Conservation (phyloP, 192 early-diverging fungal species). For the Bifiguratus adelaidae region DNA sequence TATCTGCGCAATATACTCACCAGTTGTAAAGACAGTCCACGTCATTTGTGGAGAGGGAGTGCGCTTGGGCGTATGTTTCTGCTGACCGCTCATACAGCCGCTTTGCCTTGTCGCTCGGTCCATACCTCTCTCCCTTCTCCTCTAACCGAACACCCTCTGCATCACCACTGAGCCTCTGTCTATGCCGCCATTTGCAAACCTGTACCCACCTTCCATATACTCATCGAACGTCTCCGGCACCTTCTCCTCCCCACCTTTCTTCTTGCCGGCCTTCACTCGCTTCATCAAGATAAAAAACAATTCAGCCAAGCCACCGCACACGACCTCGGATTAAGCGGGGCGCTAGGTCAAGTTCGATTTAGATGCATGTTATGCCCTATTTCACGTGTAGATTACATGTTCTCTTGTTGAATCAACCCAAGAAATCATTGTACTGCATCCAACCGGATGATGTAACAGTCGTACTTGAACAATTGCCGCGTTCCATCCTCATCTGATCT, state of each 20-base stretch:
- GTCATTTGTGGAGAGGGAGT: slow-evolving; percentile 35
- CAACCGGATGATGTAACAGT: too few relatives aligned
- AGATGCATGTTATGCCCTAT: too few relatives aligned
- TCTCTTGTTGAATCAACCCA: too few relatives aligned
- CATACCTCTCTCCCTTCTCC: slow-evolving; percentile 61
- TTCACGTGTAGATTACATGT: too few relatives aligned
- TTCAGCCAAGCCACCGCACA: too few relatives aligned
- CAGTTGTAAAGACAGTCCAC: slow-evolving; percentile 60
- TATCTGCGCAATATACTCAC: slow-evolving; percentile 19
- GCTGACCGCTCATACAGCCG: slow-evolving; percentile 54
- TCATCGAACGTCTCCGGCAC: slow-evolving; percentile 42
- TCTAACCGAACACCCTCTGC: slow-evolving; percentile 39
- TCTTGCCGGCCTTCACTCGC: too few relatives aligned
- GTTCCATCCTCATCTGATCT: too few relatives aligned
- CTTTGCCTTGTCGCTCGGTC: slow-evolving; percentile 48
- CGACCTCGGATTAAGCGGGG: too few relatives aligned
- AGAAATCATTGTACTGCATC: too few relatives aligned
- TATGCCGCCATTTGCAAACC: not conserved
- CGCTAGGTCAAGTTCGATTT: too few relatives aligned
- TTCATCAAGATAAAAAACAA: too few relatives aligned
- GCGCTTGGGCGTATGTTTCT: slow-evolving; percentile 53
- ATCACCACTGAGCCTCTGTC: not conserved
- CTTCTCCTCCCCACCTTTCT: slow-evolving; percentile 17
- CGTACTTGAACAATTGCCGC: too few relatives aligned
- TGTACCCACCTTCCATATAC: slow-evolving; percentile 34